Evolutionary conservation across 164 flowering plant species (phyloP), one percentile per base, ranked within the genome.

Genomic region (Sextonia rubra): DNA sequence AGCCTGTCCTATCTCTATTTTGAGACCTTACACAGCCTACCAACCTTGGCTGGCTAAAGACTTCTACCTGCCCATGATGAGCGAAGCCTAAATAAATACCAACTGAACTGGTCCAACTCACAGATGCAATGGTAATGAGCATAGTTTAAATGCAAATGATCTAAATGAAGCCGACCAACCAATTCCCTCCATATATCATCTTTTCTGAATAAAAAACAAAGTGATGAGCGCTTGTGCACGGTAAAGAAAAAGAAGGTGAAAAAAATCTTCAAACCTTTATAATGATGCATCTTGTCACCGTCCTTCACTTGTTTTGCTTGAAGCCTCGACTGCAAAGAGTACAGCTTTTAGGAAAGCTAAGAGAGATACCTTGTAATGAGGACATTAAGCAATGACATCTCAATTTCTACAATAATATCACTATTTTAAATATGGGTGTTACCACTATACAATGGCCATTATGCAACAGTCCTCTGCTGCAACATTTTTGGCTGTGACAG

Each of bases 231-330:
- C 37, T 8, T 1, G 26, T 64, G 67, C 67, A 24, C 47, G 27
- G 67, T 66, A 49, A 48, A 68, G 48, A 25, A 17, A 47, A 7
- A 37, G 11, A n/a, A n/a, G 11, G 44, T 8, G 8, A 37, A 37
- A n/a, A 48, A 44, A 9, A 0, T 14, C n/a, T 25, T 25, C 85
- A 65, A 73, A 91, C 98, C 98, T 89, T 85, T 84, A 72, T 94
- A 94, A 12, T 90, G 86, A 72, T 79, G 96, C 80, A 75, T 85
- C 80, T 83, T 91, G 80, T 91, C 96, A 62, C 85, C 91, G 23
- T 83, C 85, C 56, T 60, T 70, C 64, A 71, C 87, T 79, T 92
- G 99, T 77, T 88, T 94, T 20, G 91, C 99, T 85, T 94, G 99
- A 85, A 94, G 98, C 80, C 98, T 88, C 9, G 98, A 71, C 99